Conservation (phyloP, 192 early-diverging fungal species). For the Chytriomyces hyalinus region DNA sequence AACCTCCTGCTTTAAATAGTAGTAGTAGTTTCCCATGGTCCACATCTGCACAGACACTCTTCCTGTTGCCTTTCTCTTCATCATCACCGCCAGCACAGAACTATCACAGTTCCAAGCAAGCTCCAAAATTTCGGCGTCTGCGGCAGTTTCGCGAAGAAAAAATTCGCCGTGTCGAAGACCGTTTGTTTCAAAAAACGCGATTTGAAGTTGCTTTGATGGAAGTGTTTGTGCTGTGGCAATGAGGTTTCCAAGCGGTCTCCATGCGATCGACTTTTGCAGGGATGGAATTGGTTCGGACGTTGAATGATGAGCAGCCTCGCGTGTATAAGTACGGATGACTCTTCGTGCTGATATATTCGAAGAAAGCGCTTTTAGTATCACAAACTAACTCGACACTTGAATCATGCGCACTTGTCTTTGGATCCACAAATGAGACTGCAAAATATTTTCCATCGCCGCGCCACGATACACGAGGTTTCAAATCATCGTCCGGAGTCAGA, state of each 20-base stretch:
- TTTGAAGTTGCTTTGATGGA: constrained; percentile 75
- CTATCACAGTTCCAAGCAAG: constrained; percentile 90
- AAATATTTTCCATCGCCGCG: constrained; percentile 87
- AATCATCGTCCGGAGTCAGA: constrained; percentile 70
- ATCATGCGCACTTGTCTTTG: constrained; percentile 20
- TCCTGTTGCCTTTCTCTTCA: constrained; percentile 33
- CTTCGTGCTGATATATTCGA: constrained; percentile 53
- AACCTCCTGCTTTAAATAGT: constrained; percentile 93
- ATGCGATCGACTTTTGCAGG: constrained; percentile 78
- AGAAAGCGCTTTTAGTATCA: not conserved
- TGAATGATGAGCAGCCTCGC: constrained; percentile 83
- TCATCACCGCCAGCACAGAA: constrained; percentile 75
- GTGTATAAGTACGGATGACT: constrained; percentile 78
- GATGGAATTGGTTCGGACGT: constrained; percentile 78
- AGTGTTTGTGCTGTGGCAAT: constrained; percentile 80
- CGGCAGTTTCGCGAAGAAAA: constrained; percentile 63
- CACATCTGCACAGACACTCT: constrained; percentile 78
- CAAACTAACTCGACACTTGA: not conserved
- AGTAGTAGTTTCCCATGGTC: constrained; percentile 94
- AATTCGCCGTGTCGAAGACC: constrained; percentile 95
- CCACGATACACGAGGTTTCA: constrained; percentile 79
- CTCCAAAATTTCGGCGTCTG: constrained; percentile 50
- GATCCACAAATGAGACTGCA: constrained; percentile 73
- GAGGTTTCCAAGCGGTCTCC: constrained; percentile 86
- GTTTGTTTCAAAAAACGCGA: constrained; percentile 95